phyloP scores from a whole-genome alignment of 805 yeast species.

The Kluyveromyces dobzhanskii region DNA sequence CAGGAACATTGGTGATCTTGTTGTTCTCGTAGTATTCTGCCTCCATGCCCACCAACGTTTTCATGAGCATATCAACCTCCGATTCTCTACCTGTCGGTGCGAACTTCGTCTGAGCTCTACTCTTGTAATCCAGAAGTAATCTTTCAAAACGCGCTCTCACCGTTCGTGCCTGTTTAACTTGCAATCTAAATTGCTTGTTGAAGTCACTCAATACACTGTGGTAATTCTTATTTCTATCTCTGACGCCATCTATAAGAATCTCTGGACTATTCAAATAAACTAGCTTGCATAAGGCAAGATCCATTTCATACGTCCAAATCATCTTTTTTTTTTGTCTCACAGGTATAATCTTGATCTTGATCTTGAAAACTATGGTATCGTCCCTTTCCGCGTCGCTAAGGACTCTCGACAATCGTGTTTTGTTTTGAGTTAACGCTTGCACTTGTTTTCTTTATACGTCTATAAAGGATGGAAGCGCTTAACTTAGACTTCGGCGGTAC shows the following conservation, averaged over 20 bases:
- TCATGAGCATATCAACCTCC: slow-evolving; percentile 1
- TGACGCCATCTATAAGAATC: slow-evolving; percentile 3
- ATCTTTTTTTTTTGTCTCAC: too few relatives aligned
- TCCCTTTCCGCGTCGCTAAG: too few relatives aligned
- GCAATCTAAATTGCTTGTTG: slow-evolving; percentile 3
- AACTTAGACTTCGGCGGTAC: too few relatives aligned
- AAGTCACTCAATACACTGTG: slow-evolving; percentile 1
- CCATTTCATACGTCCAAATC: slow-evolving; percentile 5
- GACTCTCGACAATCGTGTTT: too few relatives aligned
- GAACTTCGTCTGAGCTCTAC: neutral
- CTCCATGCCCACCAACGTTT: slow-evolving; percentile 1
- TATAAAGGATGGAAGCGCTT: too few relatives aligned
- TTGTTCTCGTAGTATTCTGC: neutral
- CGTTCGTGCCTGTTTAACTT: slow-evolving; percentile 4
- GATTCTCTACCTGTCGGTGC: neutral
- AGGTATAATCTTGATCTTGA: too few relatives aligned
- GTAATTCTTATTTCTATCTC: slow-evolving; percentile 3
- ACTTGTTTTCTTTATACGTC: too few relatives aligned
- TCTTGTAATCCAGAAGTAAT: slow-evolving; percentile 3
- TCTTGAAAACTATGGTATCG: too few relatives aligned
- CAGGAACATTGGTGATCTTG: neutral
- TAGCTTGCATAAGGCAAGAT: slow-evolving; percentile 3
- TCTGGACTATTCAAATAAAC: slow-evolving; percentile 4
- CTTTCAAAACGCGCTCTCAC: slow-evolving; percentile 3
- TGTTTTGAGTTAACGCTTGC: too few relatives aligned